Conservation (phyloP, 2,329 filamentous ascomycete species). For the Mollisia scopiformis region DNA sequence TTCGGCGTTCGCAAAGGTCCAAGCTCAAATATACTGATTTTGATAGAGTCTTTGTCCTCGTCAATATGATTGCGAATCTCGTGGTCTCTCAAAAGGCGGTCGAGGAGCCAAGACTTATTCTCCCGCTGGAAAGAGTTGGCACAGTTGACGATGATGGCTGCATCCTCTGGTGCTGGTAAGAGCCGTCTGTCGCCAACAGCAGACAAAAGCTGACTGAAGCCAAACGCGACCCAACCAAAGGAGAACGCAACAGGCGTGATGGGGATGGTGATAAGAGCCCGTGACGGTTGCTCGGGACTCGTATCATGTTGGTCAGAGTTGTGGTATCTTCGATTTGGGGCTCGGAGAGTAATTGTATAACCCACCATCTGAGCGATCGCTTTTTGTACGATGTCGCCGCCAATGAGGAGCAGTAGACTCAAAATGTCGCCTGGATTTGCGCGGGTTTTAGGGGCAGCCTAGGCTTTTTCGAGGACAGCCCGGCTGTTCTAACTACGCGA, state of each 20-base stretch:
- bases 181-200: conserved; percentile 33
- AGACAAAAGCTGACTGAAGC: conserved; percentile 23
- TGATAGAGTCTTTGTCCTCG: background rate
- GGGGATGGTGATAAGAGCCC: conserved; percentile 21
- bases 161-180: background rate
- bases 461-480: too few species aligned
- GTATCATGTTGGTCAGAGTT: too few species aligned
- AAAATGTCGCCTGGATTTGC: conserved; percentile 33
- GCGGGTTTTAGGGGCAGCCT: too few species aligned
- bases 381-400: conserved; percentile 38
- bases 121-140: background rate
- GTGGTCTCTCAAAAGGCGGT: background rate
- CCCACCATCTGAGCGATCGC: conserved; percentile 37
- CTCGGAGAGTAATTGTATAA: too few species aligned
- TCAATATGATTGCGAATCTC: background rate
- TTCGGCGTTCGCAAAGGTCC: background rate
- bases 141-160: background rate
- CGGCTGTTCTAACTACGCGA: too few species aligned
- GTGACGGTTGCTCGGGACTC: background rate
- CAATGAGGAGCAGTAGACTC: conserved; percentile 39
- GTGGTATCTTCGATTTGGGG: too few species aligned
- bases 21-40: too few species aligned
- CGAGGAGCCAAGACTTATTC: background rate
- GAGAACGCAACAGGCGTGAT: conserved; percentile 39
- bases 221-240: conserved; percentile 38